Evolutionary conservation across 176 grass and related monocot species (phyloP), one percentile per base, ranked within the genome.

Genomic region (Avena atlantica): DNA sequence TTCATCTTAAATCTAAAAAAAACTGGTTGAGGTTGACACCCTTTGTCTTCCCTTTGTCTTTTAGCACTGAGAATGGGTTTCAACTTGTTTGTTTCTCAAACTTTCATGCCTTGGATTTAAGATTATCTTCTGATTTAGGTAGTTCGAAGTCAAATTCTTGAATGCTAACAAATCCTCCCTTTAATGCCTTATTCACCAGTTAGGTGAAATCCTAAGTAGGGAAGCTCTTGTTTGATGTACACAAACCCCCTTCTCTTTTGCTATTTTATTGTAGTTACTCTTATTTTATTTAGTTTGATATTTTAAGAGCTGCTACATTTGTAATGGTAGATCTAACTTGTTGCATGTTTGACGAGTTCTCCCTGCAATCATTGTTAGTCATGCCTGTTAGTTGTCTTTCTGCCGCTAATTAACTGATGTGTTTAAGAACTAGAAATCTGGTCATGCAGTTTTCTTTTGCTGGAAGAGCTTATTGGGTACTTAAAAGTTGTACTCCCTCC

Each of bases 51-150:
- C 47, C 61, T 42, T 52, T 85, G 27, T 10, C 12, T 14, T 66
- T 79, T 16, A 73, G 47, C 6, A 13, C 55, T 65, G 70, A 21
- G 72, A 83, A 56, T 40, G 27, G 34, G 36, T 50, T 77, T 86
- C 70, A 21, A 65, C 17, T 56, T 74, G 64, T 79, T 58, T 31
- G n/a, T 82, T 45, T 20, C 77, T 79, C 3, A 17, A 44, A 51
- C 17, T 78, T 87, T 80, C 48, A 23, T 60, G 34, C 72, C 23
- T 77, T 65, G 13, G 15, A 15, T 87, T 83, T 63, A 27, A 77
- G 3, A 8, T 53, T 8, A 49, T 57, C 70, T 67, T 60, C 31
- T 24, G 69, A 60, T 15, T 68, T 50, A 77, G 27, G 29, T 81
- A 50, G 37, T 90, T 83, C 31, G 19, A 70, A 55, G 14, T 71